These are phyloP conservation scores for Apiotrichum sp. DNA, from an alignment of 1,284 basidiomycete genomes.

Conservation along the genomic window DNA sequence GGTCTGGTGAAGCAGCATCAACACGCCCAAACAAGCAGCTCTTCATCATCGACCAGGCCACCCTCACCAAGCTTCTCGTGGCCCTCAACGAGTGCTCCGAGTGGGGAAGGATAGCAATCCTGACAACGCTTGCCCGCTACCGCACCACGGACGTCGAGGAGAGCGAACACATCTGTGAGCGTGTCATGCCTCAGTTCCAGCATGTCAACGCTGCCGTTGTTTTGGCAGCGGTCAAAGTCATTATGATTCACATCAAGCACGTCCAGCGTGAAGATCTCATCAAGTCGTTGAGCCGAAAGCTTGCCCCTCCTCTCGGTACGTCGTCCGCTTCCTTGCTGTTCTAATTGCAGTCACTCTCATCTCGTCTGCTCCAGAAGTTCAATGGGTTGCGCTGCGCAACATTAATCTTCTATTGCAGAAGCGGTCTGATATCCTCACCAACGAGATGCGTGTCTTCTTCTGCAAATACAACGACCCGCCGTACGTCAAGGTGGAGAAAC, in stretches of 20 bases:
- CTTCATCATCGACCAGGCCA: slow-evolving; percentile 73
- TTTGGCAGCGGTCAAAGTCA: slow-evolving; percentile 89
- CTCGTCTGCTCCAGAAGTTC: slow-evolving; percentile 94
- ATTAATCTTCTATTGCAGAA: slow-evolving; percentile 96
- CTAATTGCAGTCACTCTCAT: slow-evolving; percentile 64
- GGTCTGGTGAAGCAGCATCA: slow-evolving; percentile 41
- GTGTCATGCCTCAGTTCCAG: slow-evolving; percentile 97
- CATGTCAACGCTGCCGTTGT: slow-evolving; percentile 94
- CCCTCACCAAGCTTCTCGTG: slow-evolving; percentile 84
- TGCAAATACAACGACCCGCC: slow-evolving; percentile 99
- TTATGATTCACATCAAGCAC: slow-evolving; percentile 91
- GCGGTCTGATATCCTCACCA: slow-evolving; percentile 82
- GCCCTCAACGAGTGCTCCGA: slow-evolving; percentile 98
- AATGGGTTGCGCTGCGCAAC: slow-evolving; percentile 95
- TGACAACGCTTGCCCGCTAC: slow-evolving; percentile 82
- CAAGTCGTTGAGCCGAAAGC: slow-evolving; percentile 84
- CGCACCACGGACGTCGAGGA: slow-evolving; percentile 80
- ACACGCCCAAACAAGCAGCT: slow-evolving; percentile 52
- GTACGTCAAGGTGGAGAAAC: slow-evolving; percentile 96
- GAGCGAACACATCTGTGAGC: slow-evolving; percentile 96
- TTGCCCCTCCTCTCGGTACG: slow-evolving; percentile 83
- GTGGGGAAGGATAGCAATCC: slow-evolving; percentile 92
- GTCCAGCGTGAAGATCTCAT: slow-evolving; percentile 79
- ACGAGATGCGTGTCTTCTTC: slow-evolving; percentile 98
- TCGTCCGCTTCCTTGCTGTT: not conserved